Conservation (phyloP, 305 asterid species). For the Striga hermonthica region DNA sequence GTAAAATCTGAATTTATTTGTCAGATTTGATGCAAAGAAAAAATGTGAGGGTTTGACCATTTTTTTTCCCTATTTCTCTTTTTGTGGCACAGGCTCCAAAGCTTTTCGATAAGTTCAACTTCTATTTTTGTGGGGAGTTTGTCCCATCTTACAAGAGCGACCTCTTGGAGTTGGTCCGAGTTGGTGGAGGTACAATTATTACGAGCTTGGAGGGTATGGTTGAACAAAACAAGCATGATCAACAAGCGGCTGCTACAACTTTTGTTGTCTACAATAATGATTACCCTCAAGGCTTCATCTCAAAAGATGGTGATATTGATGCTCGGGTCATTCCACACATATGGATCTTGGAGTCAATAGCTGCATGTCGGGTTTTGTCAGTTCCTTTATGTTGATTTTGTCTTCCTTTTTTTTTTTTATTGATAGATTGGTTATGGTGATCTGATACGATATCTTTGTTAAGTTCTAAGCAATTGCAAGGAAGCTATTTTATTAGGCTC, state of each 20-base stretch:
- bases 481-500: background rate
- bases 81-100: conserved; percentile 58
- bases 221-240: conserved; percentile 19
- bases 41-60: background rate
- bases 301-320: conserved; percentile 36
- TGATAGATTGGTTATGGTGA: background rate
- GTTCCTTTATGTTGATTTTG: conserved; percentile 4
- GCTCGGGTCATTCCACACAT: conserved; percentile 60
- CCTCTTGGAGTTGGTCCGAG: conserved; percentile 54
- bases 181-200: conserved; percentile 61
- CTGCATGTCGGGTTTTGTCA: conserved; percentile 55
- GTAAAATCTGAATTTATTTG: background rate
- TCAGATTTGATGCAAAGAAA: background rate
- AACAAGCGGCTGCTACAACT: conserved; percentile 27
- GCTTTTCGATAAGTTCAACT: conserved; percentile 59
- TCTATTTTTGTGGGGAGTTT: conserved; percentile 58
- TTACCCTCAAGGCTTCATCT: conserved; percentile 35
- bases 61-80: background rate
- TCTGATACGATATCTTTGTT: too few relatives aligned
- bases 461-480: too few relatives aligned
- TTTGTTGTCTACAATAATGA: conserved; percentile 59
- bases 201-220: conserved; percentile 45
- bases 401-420: background rate
- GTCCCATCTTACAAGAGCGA: conserved; percentile 54
- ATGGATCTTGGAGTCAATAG: conserved; percentile 86